These are phyloP conservation scores for Vitis vinifera DNA, from an alignment of 164 flowering plant genomes.

Conservation along the genomic window ASM3070453v1 NC_081808.1:22979001-22979500, in stretches of 20 bases:
- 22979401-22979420: conserved; percentile 45
- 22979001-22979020: conserved; percentile 27
- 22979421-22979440: conserved; percentile 50
- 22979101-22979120: conserved; percentile 41
- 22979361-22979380: conserved; percentile 46
- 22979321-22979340: conserved; percentile 62
- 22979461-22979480: conserved; percentile 29
- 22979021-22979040: too few relatives aligned
- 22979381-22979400: conserved; percentile 36
- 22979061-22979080: too few relatives aligned
- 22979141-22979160: conserved; percentile 49
- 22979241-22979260: conserved; percentile 69
- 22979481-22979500: conserved; percentile 52
- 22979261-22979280: conserved; percentile 60
- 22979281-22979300: conserved; percentile 49
- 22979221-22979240: conserved; percentile 58
- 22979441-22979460: conserved; percentile 33
- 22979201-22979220: conserved; percentile 61
- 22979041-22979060: too few relatives aligned
- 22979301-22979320: conserved; percentile 60
- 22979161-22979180: conserved; percentile 45
- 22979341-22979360: conserved; percentile 49
- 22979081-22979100: too few relatives aligned
- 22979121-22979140: conserved; percentile 41
- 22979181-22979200: conserved; percentile 51